Percentiles rank a stretch among this genome's conserved stretches.
phyloP scores from a whole-genome alignment of 1,284 basidiomycete genomes.

The Ustilago sp. region DNA sequence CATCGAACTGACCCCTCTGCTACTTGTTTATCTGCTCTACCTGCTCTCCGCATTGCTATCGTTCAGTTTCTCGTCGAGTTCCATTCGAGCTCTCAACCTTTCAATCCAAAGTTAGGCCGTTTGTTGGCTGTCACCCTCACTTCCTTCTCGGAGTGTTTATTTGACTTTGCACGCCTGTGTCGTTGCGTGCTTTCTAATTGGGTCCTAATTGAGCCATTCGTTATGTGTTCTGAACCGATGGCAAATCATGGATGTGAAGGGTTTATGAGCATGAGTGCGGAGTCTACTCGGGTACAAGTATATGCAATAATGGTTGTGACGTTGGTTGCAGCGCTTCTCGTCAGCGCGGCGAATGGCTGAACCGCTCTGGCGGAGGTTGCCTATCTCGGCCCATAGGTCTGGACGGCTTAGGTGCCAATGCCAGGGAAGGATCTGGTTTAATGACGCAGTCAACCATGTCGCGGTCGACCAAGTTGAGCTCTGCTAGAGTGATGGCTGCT shows the following conservation, averaged over 20 bases:
- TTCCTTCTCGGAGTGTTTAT: neutral
- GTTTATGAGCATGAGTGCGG: constrained; percentile 4
- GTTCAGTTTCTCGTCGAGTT: constrained; percentile 31
- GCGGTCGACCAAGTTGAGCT: constrained; percentile 36
- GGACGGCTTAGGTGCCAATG: constrained; percentile 19
- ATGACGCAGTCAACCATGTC: constrained; percentile 54
- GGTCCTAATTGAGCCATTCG: neutral
- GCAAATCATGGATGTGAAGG: neutral
- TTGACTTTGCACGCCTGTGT: neutral
- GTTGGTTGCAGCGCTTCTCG: neutral
- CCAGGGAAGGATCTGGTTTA: constrained; percentile 37
- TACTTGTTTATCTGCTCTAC: neutral
- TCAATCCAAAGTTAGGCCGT: constrained; percentile 32
- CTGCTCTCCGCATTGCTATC: constrained; percentile 7
- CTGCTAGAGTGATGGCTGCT: constrained; percentile 38
- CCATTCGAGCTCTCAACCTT: constrained; percentile 15
- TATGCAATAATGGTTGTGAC: neutral
- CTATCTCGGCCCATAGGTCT: constrained; percentile 23
- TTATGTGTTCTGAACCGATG: neutral
- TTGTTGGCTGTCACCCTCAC: constrained; percentile 16
- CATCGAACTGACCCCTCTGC: constrained; percentile 22
- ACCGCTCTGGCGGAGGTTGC: constrained; percentile 17
- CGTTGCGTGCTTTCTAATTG: neutral
- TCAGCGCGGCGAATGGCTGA: constrained; percentile 19
- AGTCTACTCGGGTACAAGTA: neutral